phyloP scores from a whole-genome alignment of 371 early-diverging fungal genomes.

The Rhizomucor miehei region DNA sequence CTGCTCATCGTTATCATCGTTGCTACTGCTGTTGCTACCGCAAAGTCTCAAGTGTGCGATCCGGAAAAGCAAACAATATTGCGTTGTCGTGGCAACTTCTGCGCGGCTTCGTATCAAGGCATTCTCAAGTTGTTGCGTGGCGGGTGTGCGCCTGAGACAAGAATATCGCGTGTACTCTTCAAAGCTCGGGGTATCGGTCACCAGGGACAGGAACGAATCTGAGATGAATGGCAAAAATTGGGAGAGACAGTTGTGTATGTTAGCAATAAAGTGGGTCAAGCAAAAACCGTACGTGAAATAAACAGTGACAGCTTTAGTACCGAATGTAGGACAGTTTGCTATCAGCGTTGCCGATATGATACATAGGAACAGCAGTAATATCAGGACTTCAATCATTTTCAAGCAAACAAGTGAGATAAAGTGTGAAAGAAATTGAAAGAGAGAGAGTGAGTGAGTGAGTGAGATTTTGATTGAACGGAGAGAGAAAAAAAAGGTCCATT shows the following conservation, averaged over 20 bases:
- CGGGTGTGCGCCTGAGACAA: no score
- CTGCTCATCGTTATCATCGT: background rate
- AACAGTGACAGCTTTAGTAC: no score
- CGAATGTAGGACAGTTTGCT: no score
- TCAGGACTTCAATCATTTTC: background rate
- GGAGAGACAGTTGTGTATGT: no score
- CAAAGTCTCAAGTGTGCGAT: background rate
- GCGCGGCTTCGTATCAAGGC: constrained; percentile 7
- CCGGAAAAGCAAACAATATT: background rate
- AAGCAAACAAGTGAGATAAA: no score
- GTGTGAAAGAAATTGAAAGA: background rate
- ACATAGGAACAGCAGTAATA: no score
- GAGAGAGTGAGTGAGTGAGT: no score
- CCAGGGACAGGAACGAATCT: constrained; percentile 6
- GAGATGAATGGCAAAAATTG: background rate
- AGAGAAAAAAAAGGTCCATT: background rate
- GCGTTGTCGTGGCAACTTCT: background rate
- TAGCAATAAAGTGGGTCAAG: no score
- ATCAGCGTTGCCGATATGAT: no score
- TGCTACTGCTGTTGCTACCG: background rate
- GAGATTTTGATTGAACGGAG: no score
- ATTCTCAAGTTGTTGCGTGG: background rate
- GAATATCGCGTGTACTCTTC: no score
- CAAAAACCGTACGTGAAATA: no score
- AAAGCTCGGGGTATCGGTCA: background rate